Conservation (phyloP, 495 filamentous ascomycete genomes). For the Lophiotrema nucula region DNA sequence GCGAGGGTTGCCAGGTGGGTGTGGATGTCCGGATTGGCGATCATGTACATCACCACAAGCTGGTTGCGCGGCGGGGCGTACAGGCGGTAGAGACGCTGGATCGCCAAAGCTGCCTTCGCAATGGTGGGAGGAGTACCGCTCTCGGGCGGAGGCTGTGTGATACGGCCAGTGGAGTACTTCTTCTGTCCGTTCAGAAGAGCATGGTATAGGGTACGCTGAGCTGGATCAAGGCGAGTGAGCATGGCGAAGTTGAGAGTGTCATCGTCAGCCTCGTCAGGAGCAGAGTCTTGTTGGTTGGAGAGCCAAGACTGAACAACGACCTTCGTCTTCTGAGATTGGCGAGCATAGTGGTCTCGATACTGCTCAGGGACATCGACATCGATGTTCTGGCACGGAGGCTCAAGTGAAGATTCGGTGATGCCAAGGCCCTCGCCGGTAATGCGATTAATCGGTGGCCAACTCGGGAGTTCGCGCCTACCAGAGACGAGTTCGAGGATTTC, state of each 20-base stretch:
- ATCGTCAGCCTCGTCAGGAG: conserved; percentile 83
- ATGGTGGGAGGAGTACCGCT: conserved; percentile 62
- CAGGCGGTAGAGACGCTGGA: conserved; percentile 84
- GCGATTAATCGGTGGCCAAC: conserved; percentile 74
- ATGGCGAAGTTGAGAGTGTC: conserved; percentile 92
- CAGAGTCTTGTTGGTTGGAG: conserved; percentile 65
- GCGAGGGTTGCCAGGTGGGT: conserved; percentile 84
- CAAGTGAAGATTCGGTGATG: conserved; percentile 40
- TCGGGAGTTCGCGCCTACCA: conserved; percentile 77
- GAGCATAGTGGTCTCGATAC: conserved; percentile 81
- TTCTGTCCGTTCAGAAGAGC: conserved; percentile 70
- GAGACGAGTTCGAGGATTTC: conserved; percentile 92
- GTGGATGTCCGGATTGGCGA: conserved; percentile 78
- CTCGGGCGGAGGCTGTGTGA: conserved; percentile 56
- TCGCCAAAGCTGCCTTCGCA: conserved; percentile 66
- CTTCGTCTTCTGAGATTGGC: conserved; percentile 83
- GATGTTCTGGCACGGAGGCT: conserved; percentile 73
- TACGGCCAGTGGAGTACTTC: conserved; percentile 47
- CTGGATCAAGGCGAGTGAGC: conserved; percentile 74
- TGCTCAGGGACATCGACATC: conserved; percentile 91
- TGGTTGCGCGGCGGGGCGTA: conserved; percentile 70
- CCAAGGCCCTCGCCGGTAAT: conserved; percentile 52
- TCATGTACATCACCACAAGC: conserved; percentile 82
- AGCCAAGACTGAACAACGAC: conserved; percentile 84
- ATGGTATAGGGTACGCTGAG: conserved; percentile 75